Base-by-base conservation (phyloP, 140 eudicot species). In the Cichorium intybus region DNA sequence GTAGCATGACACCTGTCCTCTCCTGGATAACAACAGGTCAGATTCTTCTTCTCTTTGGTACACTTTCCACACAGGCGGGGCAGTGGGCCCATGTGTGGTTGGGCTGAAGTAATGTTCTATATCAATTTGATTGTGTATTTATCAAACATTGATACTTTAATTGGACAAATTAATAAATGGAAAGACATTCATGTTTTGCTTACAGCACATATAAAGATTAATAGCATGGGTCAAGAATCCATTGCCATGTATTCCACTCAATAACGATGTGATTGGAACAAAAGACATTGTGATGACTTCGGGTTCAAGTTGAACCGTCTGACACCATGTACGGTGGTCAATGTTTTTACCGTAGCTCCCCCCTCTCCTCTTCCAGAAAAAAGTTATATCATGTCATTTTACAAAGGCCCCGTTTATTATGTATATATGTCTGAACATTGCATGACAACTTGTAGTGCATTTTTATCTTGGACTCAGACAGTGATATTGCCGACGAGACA, bases 211-310 rank as follows among this genome's bases (percentile, higher is more conserved):
- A 71, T 87, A 87, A 20, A 87, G 80, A 74, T 87, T 87, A 51
- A 87, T 84, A 77, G 95, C 95, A 35, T 84, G 91, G 52, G 80
- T 77, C 73, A 87, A 75, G 70, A 84, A 87, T 46, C 95, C 95
- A 34, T 79, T 87, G 73, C 92, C 92, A 77, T 80, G 79, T 49
- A 87, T 56, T 74, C 95, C 95, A 61, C 79, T 87, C 33, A 87
- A 74, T 15, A 87, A 73, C 6, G 95, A 87, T 1, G 88, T 67
- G 54, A 87, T 84, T 3, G 95, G 95, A 74, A 87, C 54, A 57
- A 87, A 84, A 12, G 92, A 75, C 86, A 84, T 79, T 23, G 92
- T 75, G 27, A 87, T 81, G 57, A 81, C 88, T 49, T 87, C 84
- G 2, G 95, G 92, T 59, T 84, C 92, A 52, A 71, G 64, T 55